Percentiles rank a stretch among this genome's conserved stretches.
phyloP scores from a whole-genome alignment of 805 yeast species.

The Metschnikowia proteae region DNA sequence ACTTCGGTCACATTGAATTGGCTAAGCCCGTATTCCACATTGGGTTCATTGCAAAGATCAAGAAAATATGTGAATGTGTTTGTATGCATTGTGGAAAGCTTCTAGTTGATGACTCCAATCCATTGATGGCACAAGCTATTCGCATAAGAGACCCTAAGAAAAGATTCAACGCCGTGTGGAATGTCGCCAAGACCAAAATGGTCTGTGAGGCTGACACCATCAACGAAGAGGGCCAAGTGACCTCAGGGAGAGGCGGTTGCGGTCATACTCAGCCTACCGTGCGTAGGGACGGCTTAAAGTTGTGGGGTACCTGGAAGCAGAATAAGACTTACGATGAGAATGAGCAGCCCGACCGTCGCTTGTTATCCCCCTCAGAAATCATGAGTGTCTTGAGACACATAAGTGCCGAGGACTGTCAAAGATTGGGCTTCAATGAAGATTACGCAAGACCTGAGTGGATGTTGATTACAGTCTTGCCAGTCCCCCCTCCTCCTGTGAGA shows the following conservation, averaged over 20 bases:
- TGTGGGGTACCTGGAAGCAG: slow-evolving; percentile 98
- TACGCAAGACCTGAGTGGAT: slow-evolving; percentile 99
- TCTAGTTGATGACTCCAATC: slow-evolving; percentile 77
- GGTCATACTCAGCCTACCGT: slow-evolving; percentile 95
- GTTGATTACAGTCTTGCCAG: slow-evolving; percentile 94
- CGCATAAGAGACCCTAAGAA: slow-evolving; percentile 91
- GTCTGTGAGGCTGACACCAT: slow-evolving; percentile 87
- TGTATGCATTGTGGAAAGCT: slow-evolving; percentile 99
- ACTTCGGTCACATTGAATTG: slow-evolving; percentile 96
- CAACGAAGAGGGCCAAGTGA: slow-evolving; percentile 52
- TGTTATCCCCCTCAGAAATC: slow-evolving; percentile 84
- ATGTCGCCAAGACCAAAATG: slow-evolving; percentile 84
- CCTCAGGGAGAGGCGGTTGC: slow-evolving; percentile 88
- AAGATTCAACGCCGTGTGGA: slow-evolving; percentile 96
- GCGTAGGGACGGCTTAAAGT: slow-evolving; percentile 91
- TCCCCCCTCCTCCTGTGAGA: slow-evolving; percentile 99
- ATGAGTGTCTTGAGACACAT: slow-evolving; percentile 90
- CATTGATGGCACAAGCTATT: slow-evolving; percentile 81
- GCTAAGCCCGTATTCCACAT: slow-evolving; percentile 99
- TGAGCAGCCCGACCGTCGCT: slow-evolving; percentile 88
- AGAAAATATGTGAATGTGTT: slow-evolving; percentile 92
- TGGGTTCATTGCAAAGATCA: slow-evolving; percentile 92
- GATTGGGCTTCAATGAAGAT: slow-evolving; percentile 88
- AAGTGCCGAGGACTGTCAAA: slow-evolving; percentile 72
- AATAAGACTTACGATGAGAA: slow-evolving; percentile 77